These are phyloP conservation scores for Leccinum disarticulatum DNA, from an alignment of 768 basidiomycete genomes.

Conservation along the genomic window DNA sequence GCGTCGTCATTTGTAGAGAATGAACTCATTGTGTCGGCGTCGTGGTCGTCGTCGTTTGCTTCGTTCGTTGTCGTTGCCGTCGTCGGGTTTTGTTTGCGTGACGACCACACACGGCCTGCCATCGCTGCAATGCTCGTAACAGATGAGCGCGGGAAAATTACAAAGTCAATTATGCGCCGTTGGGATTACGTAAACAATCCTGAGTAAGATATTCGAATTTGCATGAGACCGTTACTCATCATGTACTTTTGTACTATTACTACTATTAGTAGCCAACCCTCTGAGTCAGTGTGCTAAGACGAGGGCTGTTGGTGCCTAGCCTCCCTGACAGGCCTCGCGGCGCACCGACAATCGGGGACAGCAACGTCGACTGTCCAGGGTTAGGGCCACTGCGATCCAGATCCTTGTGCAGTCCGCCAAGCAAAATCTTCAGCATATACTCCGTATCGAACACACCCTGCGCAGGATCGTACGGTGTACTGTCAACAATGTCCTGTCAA, in stretches of 20 bases:
- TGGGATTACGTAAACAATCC: neutral
- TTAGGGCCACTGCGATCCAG: slow-evolving; percentile 15
- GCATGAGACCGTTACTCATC: too few relatives aligned
- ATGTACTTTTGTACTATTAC: neutral
- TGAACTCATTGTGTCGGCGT: slow-evolving; percentile 23
- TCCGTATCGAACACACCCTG: slow-evolving; percentile 33
- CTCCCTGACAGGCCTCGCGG: neutral
- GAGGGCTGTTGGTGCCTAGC: slow-evolving; percentile 13
- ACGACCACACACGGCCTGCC: slow-evolving; percentile 24
- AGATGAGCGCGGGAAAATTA: slow-evolving; percentile 25
- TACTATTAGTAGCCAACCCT: slow-evolving; percentile 14
- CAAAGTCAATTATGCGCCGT: neutral
- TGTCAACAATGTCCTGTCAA: slow-evolving; percentile 47
- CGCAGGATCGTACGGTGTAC: slow-evolving; percentile 38
- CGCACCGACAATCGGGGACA: neutral
- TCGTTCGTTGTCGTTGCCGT: slow-evolving; percentile 6
- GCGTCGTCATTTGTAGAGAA: slow-evolving; percentile 13
- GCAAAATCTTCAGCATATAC: slow-evolving; percentile 36
- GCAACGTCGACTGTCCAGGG: neutral
- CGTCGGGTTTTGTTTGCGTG: slow-evolving; percentile 18
- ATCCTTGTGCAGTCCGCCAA: slow-evolving; percentile 26
- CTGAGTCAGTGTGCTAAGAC: slow-evolving; percentile 12
- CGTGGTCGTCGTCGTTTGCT: slow-evolving; percentile 25
- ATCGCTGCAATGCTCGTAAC: slow-evolving; percentile 14
- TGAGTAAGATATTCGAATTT: neutral